These are phyloP conservation scores for Geotrichum phurueaensis DNA, from an alignment of 1,139 yeast genomes.

Conservation along the genomic window DNA sequence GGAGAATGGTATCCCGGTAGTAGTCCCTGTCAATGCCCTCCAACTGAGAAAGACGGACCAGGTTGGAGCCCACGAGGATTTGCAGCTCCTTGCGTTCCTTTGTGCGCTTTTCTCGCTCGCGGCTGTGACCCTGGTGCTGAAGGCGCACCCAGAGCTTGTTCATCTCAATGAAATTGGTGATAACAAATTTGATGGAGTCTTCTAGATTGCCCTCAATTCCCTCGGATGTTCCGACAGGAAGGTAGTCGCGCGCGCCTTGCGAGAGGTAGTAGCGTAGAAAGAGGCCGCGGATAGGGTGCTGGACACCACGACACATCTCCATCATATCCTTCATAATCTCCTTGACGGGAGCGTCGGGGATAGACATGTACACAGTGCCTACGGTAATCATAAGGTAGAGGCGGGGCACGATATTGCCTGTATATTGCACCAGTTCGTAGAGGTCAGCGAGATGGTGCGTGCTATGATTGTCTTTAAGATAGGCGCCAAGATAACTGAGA, in stretches of 20 bases:
- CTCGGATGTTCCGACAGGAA: conserved; percentile 42
- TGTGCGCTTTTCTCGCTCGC: conserved; percentile 68
- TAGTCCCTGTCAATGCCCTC: conserved; percentile 63
- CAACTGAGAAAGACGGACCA: conserved; percentile 81
- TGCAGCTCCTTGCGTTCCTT: conserved; percentile 83
- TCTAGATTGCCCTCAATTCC: conserved; percentile 46
- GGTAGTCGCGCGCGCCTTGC: conserved; percentile 70
- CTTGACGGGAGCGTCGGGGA: conserved; percentile 70
- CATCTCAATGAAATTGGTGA: conserved; percentile 91
- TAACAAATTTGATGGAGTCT: conserved; percentile 66
- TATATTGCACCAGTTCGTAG: conserved; percentile 91
- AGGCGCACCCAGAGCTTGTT: conserved; percentile 94
- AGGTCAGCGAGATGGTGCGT: conserved; percentile 80
- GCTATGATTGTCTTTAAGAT: conserved; percentile 61
- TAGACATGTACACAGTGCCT: conserved; percentile 80
- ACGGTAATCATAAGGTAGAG: conserved; percentile 91
- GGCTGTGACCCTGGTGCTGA: conserved; percentile 91
- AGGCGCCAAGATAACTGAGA: conserved; percentile 59
- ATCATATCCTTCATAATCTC: conserved; percentile 94
- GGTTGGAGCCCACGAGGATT: conserved; percentile 85
- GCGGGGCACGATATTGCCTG: conserved; percentile 84
- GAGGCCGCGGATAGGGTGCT: conserved; percentile 82
- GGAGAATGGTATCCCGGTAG: conserved; percentile 64
- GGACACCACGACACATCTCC: conserved; percentile 98
- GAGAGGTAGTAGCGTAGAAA: conserved; percentile 83